A percentile compares a stretch with the other conserved stretches of the same genome.
Conservation (phyloP, 176 grass and related monocot genomes). For the Oryza meridionalis region DNA sequence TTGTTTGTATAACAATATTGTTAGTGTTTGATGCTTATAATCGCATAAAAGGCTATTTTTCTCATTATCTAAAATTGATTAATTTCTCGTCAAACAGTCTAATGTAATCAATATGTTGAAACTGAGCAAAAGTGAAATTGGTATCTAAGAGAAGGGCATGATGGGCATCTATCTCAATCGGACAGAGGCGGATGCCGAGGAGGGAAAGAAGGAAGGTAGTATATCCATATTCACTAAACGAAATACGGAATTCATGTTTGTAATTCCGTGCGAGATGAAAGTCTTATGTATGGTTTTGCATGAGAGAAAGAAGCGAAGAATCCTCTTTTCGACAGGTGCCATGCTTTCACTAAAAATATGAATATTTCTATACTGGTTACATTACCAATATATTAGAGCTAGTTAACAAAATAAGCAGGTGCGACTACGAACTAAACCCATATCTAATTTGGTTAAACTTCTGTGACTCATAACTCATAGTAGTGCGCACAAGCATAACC, state of each 20-base stretch:
- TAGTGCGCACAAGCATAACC: not conserved
- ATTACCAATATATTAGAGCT: not conserved
- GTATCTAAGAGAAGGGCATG: too few species aligned
- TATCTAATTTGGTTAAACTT: not conserved
- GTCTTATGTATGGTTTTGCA: too few species aligned
- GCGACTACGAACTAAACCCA: not conserved
- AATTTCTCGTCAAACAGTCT: not conserved
- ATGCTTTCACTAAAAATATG: not conserved
- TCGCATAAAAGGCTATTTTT: not conserved
- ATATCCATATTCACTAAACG: too few species aligned
- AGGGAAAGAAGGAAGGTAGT: too few species aligned
- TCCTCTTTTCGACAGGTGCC: not conserved
- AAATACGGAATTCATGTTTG: too few species aligned
- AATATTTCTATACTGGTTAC: not conserved
- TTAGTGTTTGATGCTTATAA: not conserved
- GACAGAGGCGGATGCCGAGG: too few species aligned
- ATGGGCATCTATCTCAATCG: too few species aligned
- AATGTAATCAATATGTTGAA: too few species aligned
- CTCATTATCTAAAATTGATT: not conserved
- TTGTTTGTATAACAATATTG: not conserved
- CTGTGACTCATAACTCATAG: not conserved
- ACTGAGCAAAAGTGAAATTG: too few species aligned
- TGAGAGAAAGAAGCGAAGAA: too few species aligned
- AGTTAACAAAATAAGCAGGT: not conserved
- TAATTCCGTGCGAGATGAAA: too few species aligned